These are phyloP conservation scores for Candida frijolesensis DNA, from an alignment of 1,139 yeast species.

Conservation along the genomic window DNA sequence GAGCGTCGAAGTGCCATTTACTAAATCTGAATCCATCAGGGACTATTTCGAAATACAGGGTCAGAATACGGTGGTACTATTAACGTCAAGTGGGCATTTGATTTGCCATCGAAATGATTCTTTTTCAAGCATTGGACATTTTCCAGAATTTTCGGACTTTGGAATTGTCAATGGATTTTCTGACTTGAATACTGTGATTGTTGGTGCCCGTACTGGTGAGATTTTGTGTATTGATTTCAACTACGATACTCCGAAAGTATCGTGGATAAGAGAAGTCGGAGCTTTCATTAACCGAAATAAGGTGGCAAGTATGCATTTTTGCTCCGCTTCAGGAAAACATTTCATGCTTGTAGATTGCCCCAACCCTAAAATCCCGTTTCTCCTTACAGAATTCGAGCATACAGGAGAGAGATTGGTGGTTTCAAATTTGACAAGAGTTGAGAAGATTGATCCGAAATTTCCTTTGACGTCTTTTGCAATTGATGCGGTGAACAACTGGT, in stretches of 20 bases:
- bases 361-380: slow-evolving; percentile 59
- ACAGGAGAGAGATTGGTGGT: slow-evolving; percentile 2
- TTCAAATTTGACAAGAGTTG: slow-evolving; percentile 22
- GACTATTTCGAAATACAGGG: slow-evolving; percentile 51
- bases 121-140: slow-evolving; percentile 31
- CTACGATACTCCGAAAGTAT: slow-evolving; percentile 15
- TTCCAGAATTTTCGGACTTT: slow-evolving; percentile 41
- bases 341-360: slow-evolving; percentile 65
- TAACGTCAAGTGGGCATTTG: slow-evolving; percentile 67
- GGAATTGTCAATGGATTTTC: slow-evolving; percentile 53
- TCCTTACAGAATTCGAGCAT: slow-evolving; percentile 41
- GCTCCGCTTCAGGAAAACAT: slow-evolving; percentile 21
- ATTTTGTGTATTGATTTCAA: slow-evolving; percentile 48
- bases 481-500: slow-evolving; percentile 37
- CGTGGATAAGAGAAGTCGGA: slow-evolving; percentile 26
- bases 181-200: slow-evolving; percentile 39
- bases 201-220: slow-evolving; percentile 58
- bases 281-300: slow-evolving; percentile 36
- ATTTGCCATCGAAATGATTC: slow-evolving; percentile 30
- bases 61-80: slow-evolving; percentile 45
- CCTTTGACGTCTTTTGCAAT: slow-evolving; percentile 59
- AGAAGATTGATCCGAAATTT: slow-evolving; percentile 48
- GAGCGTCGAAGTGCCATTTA: slow-evolving; percentile 26
- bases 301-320: slow-evolving; percentile 53
- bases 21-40: slow-evolving; percentile 60